Conservation (phyloP, 129 eudicot species). For the Pulicaria dysenterica region DNA sequence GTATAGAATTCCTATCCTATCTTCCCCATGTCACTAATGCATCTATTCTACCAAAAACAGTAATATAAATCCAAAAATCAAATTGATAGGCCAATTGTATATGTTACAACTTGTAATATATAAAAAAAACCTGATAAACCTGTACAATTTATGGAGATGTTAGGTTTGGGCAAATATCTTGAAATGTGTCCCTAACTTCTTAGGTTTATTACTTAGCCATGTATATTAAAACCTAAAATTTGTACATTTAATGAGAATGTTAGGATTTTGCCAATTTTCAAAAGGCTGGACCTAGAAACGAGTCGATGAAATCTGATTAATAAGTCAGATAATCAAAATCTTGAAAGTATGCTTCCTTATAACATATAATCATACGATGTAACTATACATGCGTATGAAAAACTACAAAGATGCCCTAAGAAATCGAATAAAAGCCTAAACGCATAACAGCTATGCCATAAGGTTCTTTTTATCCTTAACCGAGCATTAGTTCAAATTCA, state of each 20-base stretch:
- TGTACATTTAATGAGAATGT: not conserved
- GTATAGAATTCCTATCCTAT: conserved; percentile 16
- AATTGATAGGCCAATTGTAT: not conserved
- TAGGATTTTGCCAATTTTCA: not conserved
- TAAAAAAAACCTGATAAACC: conserved; percentile 7
- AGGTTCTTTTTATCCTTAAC: conserved; percentile 3
- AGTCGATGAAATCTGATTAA: not conserved
- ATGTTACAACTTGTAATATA: not conserved
- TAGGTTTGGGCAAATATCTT: not conserved
- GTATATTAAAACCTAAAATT: conserved; percentile 1
- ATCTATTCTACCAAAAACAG: not conserved
- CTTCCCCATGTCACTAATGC: not conserved
- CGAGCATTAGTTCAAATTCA: not conserved
- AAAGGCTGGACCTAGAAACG: not conserved
- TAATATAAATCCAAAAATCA: conserved; percentile 15
- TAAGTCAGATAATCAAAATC: not conserved
- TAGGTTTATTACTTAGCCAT: not conserved
- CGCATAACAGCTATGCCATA: not conserved
- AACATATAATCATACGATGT: too few relatives aligned
- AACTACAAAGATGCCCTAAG: conserved; percentile 14
- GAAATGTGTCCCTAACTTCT: conserved; percentile 6
- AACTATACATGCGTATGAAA: too few relatives aligned
- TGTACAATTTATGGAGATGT: not conserved
- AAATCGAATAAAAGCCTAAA: conserved; percentile 20
- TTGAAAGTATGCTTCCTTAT: not conserved